Evolutionary conservation across 495 filamentous ascomycete species (phyloP).

Genomic region (Durotheca rogersii): DNA sequence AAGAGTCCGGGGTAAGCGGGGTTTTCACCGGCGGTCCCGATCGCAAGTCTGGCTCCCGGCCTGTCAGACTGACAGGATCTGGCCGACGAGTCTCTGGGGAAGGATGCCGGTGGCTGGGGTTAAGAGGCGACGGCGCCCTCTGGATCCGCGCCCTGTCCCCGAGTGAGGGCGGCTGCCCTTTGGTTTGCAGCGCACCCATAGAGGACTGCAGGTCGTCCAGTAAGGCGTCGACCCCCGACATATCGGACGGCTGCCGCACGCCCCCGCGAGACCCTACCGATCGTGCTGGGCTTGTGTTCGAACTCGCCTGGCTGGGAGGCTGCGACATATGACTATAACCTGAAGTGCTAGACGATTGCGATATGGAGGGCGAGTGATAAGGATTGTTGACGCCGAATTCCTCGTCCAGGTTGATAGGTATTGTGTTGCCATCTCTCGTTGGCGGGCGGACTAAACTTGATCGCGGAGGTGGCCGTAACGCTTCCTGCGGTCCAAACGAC

Average conservation of each 20-base stretch:
- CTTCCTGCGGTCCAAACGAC: conserved; percentile 49
- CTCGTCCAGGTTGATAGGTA: conserved; percentile 47
- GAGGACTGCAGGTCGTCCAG: conserved; percentile 56
- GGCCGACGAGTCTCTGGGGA: conserved; percentile 38
- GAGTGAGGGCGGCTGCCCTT: conserved; percentile 28
- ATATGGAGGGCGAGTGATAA: conserved; percentile 65
- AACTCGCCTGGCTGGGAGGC: conserved; percentile 62
- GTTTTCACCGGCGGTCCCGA: conserved; percentile 15
- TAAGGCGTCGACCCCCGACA: conserved; percentile 47
- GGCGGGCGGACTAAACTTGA: conserved; percentile 46
- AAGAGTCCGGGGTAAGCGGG: conserved; percentile 5
- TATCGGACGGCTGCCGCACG: conserved; percentile 39
- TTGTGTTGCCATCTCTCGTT: conserved; percentile 26
- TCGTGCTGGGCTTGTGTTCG: conserved; percentile 64
- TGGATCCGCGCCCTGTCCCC: conserved; percentile 29
- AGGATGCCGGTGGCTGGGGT: conserved; percentile 29
- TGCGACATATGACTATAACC: conserved; percentile 54
- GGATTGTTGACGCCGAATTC: conserved; percentile 56
- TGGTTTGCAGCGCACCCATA: conserved; percentile 40
- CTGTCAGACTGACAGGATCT: conserved; percentile 30
- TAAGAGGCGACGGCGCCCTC: conserved; percentile 21
- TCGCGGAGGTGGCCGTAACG: conserved; percentile 50
- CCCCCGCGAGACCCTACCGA: conserved; percentile 43
- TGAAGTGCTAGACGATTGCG: conserved; percentile 69
- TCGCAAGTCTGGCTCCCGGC: conserved; percentile 13